phyloP scores from a whole-genome alignment of 2,329 filamentous ascomycete genomes.

The Ascochyta koolunga region DNA sequence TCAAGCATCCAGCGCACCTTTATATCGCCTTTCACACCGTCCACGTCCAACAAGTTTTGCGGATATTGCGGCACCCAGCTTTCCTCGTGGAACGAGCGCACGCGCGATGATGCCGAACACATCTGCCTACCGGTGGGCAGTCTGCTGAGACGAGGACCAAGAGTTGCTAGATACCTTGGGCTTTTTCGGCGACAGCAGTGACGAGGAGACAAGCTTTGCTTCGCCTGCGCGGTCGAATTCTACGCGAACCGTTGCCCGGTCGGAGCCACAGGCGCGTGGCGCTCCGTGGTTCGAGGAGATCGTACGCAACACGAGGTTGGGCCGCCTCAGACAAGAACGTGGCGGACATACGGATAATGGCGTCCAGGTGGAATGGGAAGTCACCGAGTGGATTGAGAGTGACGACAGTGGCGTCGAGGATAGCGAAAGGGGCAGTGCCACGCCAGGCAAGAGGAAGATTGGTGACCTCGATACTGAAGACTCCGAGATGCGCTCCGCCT shows the following conservation, averaged over 20 bases:
- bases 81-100: conserved; percentile 80
- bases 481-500: conserved; percentile 39
- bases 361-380: conserved; percentile 79
- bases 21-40: conserved; percentile 51
- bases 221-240: conserved; percentile 19
- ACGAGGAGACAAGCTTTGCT: conserved; percentile 31
- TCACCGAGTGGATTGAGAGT: conserved; percentile 68
- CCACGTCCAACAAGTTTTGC: conserved; percentile 71
- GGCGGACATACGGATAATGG: conserved; percentile 68
- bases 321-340: conserved; percentile 67
- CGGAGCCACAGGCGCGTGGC: conserved; percentile 52
- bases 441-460: conserved; percentile 45
- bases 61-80: conserved; percentile 89
- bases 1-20: conserved; percentile 54
- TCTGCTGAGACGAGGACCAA: conserved; percentile 72
- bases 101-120: conserved; percentile 72
- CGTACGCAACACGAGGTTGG: conserved; percentile 76
- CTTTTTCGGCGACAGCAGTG: conserved; percentile 58
- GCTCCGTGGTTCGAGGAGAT: conserved; percentile 87
- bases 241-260: conserved; percentile 22
- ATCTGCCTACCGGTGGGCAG: conserved; percentile 85
- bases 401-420: conserved; percentile 49
- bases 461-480: conserved; percentile 37
- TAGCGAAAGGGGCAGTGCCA: conserved; percentile 35
- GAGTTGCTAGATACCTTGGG: conserved; percentile 75